Base-by-base conservation (phyloP, 2,329 filamentous ascomycete species). In the Chlorencoelia australis region DNA sequence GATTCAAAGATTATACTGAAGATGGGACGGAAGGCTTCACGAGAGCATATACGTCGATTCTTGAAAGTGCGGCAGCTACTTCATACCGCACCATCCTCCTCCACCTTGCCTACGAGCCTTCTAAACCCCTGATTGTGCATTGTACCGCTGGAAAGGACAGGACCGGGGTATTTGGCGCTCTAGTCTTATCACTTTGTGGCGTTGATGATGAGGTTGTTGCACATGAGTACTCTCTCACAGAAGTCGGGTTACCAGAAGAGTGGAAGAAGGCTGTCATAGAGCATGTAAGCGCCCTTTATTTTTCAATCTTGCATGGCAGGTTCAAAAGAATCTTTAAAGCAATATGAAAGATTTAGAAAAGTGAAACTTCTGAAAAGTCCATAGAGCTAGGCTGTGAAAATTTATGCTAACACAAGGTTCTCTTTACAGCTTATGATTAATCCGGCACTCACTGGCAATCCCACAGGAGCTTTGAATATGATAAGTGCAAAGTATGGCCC, bases 71-170 rank as follows among this genome's bases (percentile, higher is more conserved):
- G 0, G 66, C 67, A 1, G n/a, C n/a, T n/a, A 58, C 63, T 6
- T 65, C 70, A 2, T 81, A 72, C 51, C 56, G 58, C n/a, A 63
- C 63, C 1, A 80, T 86, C 41, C 39, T 58, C 33, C 33, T 56
- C 5, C 51, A 58, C 16, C 47, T 59, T 7, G 43, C 51, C 7
- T 48, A 62, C 28, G 47, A 53, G 4, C 53, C 64, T 2, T 49
- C 59, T 2, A 56, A 61, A 3, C 73, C 77, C 6, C 58, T 80
- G 7, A 62, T 85, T 5, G 62, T 86, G 6, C 81, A 88, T 52
- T 87, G 82, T 57, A 82, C 80, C 0, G 80, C 79, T 0, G 82
- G 82, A 9, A 88, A 88, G 58, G 82, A 88, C 55, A 68, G 82
- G 28, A 87, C 82, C 0, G 82, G 82, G 2, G 68, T 87, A 4